These are phyloP conservation scores for Tetrapisispora taiwanensis DNA, from an alignment of 805 yeast genomes.

Conservation along the genomic window DNA sequence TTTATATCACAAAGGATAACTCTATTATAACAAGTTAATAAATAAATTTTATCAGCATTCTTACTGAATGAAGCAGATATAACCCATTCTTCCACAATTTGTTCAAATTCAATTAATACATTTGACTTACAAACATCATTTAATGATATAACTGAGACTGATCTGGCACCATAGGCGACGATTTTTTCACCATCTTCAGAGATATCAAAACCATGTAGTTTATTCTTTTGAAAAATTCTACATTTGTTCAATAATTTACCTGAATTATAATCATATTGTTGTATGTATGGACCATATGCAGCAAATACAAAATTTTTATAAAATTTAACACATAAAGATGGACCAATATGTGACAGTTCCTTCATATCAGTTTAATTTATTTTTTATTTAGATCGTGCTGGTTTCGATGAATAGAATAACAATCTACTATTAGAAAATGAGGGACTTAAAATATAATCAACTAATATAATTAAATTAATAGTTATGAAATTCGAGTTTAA, in stretches of 20 bases:
- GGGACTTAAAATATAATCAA: too few species aligned
- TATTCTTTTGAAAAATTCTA: slow-evolving; percentile 56
- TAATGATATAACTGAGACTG: slow-evolving; percentile 39
- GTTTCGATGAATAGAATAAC: too few species aligned
- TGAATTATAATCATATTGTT: slow-evolving; percentile 39
- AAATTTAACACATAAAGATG: slow-evolving; percentile 55
- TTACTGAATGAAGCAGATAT: slow-evolving; percentile 44
- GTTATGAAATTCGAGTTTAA: too few species aligned
- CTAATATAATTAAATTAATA: too few species aligned
- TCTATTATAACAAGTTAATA: slow-evolving; percentile 75
- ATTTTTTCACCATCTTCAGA: slow-evolving; percentile 23
- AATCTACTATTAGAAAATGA: too few species aligned
- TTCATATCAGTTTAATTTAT: slow-evolving; percentile 5
- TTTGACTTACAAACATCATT: slow-evolving; percentile 19
- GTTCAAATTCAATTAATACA: slow-evolving; percentile 30
- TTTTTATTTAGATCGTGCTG: too few species aligned
- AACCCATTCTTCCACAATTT: slow-evolving; percentile 71
- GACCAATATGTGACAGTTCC: slow-evolving; percentile 40
- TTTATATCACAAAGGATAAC: slow-evolving; percentile 26
- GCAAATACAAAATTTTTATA: slow-evolving; percentile 32
- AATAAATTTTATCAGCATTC: slow-evolving; percentile 31
- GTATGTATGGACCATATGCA: slow-evolving; percentile 65
- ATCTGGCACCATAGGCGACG: slow-evolving; percentile 62
- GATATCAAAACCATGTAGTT: slow-evolving; percentile 67
- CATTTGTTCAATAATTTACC: slow-evolving; percentile 31